Evolutionary conservation across 1,139 yeast species (phyloP).

Genomic region (Williopsis jadinii): DNA sequence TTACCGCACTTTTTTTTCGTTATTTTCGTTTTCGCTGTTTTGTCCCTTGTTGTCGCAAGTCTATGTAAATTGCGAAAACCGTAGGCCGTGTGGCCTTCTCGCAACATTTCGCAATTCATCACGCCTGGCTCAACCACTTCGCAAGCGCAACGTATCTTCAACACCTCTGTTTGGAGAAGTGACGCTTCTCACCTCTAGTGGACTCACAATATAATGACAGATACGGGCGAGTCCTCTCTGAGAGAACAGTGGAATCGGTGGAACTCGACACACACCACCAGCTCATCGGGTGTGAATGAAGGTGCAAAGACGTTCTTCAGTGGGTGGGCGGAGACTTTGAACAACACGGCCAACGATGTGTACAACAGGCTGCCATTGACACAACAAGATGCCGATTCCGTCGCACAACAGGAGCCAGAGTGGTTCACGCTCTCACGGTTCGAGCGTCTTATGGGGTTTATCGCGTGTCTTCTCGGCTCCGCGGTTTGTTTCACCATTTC

Average conservation of each 20-base stretch:
- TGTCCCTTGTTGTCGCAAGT: too few species aligned
- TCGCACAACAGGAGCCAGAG: constrained; percentile 42
- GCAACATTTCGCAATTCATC: too few species aligned
- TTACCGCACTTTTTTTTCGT: too few species aligned
- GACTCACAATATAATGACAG: constrained; percentile 6
- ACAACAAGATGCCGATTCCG: constrained; percentile 39
- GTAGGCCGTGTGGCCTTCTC: too few species aligned
- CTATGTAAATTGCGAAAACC: too few species aligned
- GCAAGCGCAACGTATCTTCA: too few species aligned
- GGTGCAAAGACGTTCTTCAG: constrained; percentile 30
- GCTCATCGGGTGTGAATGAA: constrained; percentile 20
- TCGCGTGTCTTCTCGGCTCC: constrained; percentile 70
- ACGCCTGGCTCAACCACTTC: too few species aligned
- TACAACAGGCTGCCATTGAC: constrained; percentile 47
- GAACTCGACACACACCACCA: constrained; percentile 25
- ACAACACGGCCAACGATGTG: constrained; percentile 36
- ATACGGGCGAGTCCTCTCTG: constrained; percentile 16
- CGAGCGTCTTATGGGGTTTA: constrained; percentile 75
- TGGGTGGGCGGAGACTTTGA: constrained; percentile 32
- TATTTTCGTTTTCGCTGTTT: too few species aligned
- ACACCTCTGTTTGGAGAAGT: too few species aligned
- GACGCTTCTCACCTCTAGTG: too few species aligned
- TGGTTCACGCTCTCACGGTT: constrained; percentile 63
- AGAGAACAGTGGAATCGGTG: constrained; percentile 33
- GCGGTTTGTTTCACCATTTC: constrained; percentile 75